A percentile compares a stretch with the other conserved stretches of the same genome.
Evolutionary conservation across 345 rosid genomes (phyloP).

Genomic region (Populus nigra): DNA sequence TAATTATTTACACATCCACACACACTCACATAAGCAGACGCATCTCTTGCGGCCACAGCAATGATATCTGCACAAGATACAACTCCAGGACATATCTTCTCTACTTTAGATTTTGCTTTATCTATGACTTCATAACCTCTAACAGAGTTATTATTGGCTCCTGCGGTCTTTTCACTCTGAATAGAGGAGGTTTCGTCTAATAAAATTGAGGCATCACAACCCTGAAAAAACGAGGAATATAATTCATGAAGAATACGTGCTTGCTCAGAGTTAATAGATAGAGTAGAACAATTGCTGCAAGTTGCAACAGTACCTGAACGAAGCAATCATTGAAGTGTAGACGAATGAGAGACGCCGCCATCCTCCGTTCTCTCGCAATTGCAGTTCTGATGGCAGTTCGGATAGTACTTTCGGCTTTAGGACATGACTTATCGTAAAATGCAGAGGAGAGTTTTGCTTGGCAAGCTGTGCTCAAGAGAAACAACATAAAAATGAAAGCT

Average conservation of each 20-base stretch:
- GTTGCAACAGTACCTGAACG: slow-evolving; percentile 4
- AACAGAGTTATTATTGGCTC: not conserved
- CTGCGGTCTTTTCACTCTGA: slow-evolving; percentile 16
- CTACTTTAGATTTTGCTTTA: slow-evolving; percentile 9
- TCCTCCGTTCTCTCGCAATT: slow-evolving; percentile 13
- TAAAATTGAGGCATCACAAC: slow-evolving; percentile 27
- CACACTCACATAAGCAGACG: slow-evolving; percentile 13
- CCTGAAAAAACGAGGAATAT: not conserved
- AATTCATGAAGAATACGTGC: not conserved
- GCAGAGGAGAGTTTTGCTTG: slow-evolving; percentile 9
- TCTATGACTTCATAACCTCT: slow-evolving; percentile 20
- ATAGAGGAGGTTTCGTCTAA: slow-evolving; percentile 18
- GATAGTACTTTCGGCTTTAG: slow-evolving; percentile 11
- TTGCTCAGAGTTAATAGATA: not conserved
- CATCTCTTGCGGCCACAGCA: slow-evolving; percentile 18
- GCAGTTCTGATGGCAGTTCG: slow-evolving; percentile 6
- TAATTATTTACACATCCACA: not conserved
- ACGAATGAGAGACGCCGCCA: slow-evolving; percentile 25
- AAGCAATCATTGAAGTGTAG: slow-evolving; percentile 21
- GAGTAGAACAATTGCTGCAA: not conserved
- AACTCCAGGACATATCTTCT: slow-evolving; percentile 20
- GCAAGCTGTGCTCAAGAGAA: not conserved
- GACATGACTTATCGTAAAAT: slow-evolving; percentile 10
- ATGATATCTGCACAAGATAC: slow-evolving; percentile 13
- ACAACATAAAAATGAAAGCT: not conserved